A percentile compares a stretch with the other conserved stretches of the same genome.
Conservation (phyloP, 1,139 yeast genomes). For the Pichia sp. region DNA sequence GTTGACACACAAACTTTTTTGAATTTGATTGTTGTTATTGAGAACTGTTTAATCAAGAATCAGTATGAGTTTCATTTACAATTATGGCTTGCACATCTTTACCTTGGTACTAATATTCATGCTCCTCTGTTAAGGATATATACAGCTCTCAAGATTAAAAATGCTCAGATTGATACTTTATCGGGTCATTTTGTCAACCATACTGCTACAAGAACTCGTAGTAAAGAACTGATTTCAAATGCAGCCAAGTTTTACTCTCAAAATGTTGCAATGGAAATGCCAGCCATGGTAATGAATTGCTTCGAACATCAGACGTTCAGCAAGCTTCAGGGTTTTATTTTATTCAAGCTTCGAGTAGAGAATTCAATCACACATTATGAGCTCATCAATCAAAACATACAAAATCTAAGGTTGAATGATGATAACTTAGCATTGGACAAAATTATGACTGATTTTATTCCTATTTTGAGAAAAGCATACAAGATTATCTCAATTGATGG, state of each 20-base stretch:
- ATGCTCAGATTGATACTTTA: slow-evolving; percentile 73
- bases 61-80: slow-evolving; percentile 59
- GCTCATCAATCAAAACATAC: slow-evolving; percentile 6
- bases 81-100: slow-evolving; percentile 64
- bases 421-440: slow-evolving; percentile 2
- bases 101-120: slow-evolving; percentile 51
- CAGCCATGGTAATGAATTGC: slow-evolving; percentile 39
- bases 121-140: slow-evolving; percentile 45
- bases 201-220: slow-evolving; percentile 31
- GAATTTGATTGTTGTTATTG: slow-evolving; percentile 39
- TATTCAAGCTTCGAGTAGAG: slow-evolving; percentile 38
- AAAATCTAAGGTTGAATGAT: slow-evolving; percentile 5
- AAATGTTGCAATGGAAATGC: slow-evolving; percentile 45
- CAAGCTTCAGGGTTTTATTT: slow-evolving; percentile 55
- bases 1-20: slow-evolving; percentile 19
- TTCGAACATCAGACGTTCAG: slow-evolving; percentile 50
- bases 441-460: slow-evolving; percentile 3
- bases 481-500: slow-evolving; percentile 1
- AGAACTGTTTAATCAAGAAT: slow-evolving; percentile 42
- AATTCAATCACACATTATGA: slow-evolving; percentile 32
- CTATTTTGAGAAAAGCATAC: slow-evolving; percentile 7
- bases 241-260: slow-evolving; percentile 38
- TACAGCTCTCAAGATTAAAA: slow-evolving; percentile 54
- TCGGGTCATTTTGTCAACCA: slow-evolving; percentile 50
- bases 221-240: slow-evolving; percentile 19